phyloP scores from a whole-genome alignment of 1,284 basidiomycete genomes.

The Bjerkandera adusta region DNA sequence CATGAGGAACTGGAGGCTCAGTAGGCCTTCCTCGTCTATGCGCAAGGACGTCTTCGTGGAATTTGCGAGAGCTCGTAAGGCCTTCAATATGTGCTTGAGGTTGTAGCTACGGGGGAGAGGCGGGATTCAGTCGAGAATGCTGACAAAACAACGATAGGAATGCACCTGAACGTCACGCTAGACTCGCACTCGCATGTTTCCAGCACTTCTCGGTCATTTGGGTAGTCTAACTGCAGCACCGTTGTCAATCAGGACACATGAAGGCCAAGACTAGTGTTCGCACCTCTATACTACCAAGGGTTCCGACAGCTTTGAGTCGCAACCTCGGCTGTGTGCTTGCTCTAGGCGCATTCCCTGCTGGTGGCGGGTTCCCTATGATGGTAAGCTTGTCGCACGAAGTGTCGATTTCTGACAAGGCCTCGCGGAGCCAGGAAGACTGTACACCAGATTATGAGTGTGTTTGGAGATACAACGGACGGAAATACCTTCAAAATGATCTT shows the following conservation, averaged over 20 bases:
- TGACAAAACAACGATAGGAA: not conserved
- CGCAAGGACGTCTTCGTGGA: constrained; percentile 86
- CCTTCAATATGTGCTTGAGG: constrained; percentile 67
- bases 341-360: constrained; percentile 30
- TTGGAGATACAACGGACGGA: not conserved
- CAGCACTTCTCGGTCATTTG: constrained; percentile 85
- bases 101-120: constrained; percentile 63
- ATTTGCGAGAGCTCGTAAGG: constrained; percentile 71
- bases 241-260: not conserved
- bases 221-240: constrained; percentile 80
- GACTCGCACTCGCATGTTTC: constrained; percentile 82
- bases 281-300: constrained; percentile 83
- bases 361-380: constrained; percentile 72
- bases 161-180: constrained; percentile 72
- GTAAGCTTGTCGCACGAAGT: constrained; percentile 81
- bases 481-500: constrained; percentile 86
- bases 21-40: constrained; percentile 76
- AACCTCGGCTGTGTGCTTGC: constrained; percentile 54
- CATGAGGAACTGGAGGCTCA: constrained; percentile 88
- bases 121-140: not conserved
- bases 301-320: constrained; percentile 74
- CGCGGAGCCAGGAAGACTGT: constrained; percentile 88
- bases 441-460: not conserved
- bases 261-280: constrained; percentile 14
- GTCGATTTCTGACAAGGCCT: constrained; percentile 89